Evolutionary conservation across 495 filamentous ascomycete species (phyloP).

Genomic region (Podospora didyma): DNA sequence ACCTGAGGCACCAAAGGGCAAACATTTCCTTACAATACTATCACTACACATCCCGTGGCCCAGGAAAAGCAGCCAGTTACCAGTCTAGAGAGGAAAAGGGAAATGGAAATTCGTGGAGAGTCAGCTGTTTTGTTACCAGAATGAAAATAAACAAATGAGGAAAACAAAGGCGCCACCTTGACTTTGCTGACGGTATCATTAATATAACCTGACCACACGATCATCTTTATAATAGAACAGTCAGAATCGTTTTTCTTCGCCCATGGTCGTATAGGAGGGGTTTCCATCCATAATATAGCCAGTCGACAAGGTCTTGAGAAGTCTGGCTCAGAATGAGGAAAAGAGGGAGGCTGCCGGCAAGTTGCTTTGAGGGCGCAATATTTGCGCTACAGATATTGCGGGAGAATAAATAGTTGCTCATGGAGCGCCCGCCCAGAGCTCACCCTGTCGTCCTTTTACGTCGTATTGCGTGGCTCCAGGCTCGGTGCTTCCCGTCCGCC

Average conservation of each 20-base stretch:
- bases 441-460: slow-evolving; percentile 28
- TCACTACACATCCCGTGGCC: slow-evolving; percentile 1
- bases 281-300: too few relatives aligned
- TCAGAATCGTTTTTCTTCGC: slow-evolving; percentile 2
- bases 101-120: not conserved
- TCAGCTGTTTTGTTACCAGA: not conserved
- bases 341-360: too few relatives aligned
- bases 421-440: slow-evolving; percentile 37
- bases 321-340: too few relatives aligned
- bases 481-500: slow-evolving; percentile 65
- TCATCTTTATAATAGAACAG: slow-evolving; percentile 25
- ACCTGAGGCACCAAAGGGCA: not conserved
- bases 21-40: slow-evolving; percentile 4
- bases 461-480: slow-evolving; percentile 59
- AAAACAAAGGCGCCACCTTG: slow-evolving; percentile 14
- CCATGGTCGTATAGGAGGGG: too few relatives aligned
- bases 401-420: slow-evolving; percentile 7
- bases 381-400: not conserved
- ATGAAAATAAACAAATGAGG: slow-evolving; percentile 10
- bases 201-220: slow-evolving; percentile 19
- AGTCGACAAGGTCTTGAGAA: too few relatives aligned
- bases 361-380: not conserved
- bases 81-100: slow-evolving; percentile 10
- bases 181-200: slow-evolving; percentile 17
- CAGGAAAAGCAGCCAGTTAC: slow-evolving; percentile 1